Base-by-base conservation (phyloP, 1,284 basidiomycete species). In the Rhizoctonia solani region DNA sequence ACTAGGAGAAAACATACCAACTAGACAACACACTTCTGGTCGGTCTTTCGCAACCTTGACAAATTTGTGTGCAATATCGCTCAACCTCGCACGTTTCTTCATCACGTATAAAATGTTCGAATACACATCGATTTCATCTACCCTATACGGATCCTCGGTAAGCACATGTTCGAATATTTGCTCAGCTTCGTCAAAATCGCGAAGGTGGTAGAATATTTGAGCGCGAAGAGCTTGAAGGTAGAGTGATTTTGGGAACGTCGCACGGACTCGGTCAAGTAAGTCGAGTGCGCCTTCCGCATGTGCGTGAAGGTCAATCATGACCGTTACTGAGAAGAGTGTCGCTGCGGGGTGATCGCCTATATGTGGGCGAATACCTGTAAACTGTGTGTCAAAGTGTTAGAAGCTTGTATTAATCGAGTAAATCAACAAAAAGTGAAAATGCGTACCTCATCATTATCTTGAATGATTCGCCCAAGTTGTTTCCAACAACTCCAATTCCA, bases 401-500 rank as follows among this genome's bases (percentile, higher is more conserved):
- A 37, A n/a, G n/a, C n/a, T n/a, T n/a, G n/a, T n/a, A n/a, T n/a
- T n/a, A n/a, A n/a, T n/a, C n/a, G n/a, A n/a, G n/a, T n/a, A n/a
- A n/a, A n/a, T n/a, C n/a, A 37, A 56, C n/a, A 30, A 29, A 9
- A n/a, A 63, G 21, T 19, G 8, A 25, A 46, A 30, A 39, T 19
- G 67, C 71, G 44, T 71, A 95, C 95, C 86, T 95, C 93, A 78
- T 95, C 93, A n/a, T 87, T 87, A 69, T 95, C 93, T 37, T 89
- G 87, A 29, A 97, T 83, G 73, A 93, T 89, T 58, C 86, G 86
- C 1, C 87, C 87, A 21, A 98, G 81, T 63, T 94, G 83, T 21
- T 84, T 81, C 96, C 97, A 99, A 3, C 89, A 83, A 27, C 92
- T 92, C 96, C 97, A 99, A 75, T 98, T 98, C 88, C 94, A 99